These are phyloP conservation scores for Nemania bipapillata DNA, from an alignment of 2,329 filamentous ascomycete genomes.

Conservation along the genomic window DNA sequence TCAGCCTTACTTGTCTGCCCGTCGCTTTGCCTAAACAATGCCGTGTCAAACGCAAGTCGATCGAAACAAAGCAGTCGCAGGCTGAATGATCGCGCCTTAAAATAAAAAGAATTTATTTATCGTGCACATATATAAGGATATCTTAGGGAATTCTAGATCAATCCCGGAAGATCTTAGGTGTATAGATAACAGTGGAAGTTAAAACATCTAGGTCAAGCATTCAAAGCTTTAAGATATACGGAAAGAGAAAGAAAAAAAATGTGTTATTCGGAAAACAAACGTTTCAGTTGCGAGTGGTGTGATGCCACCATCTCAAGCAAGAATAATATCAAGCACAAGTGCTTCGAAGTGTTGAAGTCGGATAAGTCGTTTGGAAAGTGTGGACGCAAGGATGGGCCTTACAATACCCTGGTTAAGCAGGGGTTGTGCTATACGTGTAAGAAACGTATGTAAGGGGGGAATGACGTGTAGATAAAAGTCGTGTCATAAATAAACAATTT, in stretches of 20 bases:
- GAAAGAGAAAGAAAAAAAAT: constrained; percentile 12
- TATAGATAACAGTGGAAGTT: background rate
- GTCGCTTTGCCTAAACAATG: background rate
- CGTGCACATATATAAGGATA: background rate
- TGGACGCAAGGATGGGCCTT: constrained; percentile 35
- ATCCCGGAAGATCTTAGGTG: background rate
- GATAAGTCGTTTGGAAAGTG: constrained; percentile 30
- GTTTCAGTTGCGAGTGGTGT: constrained; percentile 27
- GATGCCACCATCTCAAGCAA: background rate
- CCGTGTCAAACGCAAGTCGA: background rate
- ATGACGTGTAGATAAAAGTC: background rate
- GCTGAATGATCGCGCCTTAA: background rate
- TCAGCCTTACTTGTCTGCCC: background rate
- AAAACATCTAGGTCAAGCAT: too few species aligned
- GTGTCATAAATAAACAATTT: background rate
- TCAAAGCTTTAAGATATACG: background rate
- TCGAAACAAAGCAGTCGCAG: background rate
- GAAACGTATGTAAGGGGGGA: background rate
- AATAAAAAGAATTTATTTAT: background rate
- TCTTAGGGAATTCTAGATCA: background rate
- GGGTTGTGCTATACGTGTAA: constrained; percentile 4
- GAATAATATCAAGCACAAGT: constrained; percentile 28
- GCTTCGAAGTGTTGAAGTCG: constrained; percentile 33
- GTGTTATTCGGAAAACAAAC: constrained; percentile 36
- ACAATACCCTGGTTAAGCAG: constrained; percentile 1